phyloP scores from a whole-genome alignment of 2,329 filamentous ascomycete species.

The Penicillium sp. region DNA sequence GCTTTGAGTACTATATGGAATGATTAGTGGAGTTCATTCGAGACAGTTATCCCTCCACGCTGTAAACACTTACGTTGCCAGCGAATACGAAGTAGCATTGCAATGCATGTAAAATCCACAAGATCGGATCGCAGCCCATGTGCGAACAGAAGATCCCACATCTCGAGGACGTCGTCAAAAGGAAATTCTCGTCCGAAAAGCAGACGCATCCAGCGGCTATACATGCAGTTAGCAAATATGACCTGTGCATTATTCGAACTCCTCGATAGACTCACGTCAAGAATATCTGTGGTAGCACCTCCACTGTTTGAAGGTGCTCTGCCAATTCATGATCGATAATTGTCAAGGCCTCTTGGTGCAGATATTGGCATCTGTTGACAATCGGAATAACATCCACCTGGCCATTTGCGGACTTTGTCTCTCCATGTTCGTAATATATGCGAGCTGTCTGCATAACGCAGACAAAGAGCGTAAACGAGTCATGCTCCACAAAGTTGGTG shows the following conservation, averaged over 20 bases:
- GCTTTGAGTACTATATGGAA: constrained; percentile 68
- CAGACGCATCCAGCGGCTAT: constrained; percentile 86
- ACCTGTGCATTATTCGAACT: neutral
- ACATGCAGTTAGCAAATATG: constrained; percentile 13
- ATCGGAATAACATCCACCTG: constrained; percentile 66
- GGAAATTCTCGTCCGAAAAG: constrained; percentile 92
- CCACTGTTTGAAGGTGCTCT: constrained; percentile 75
- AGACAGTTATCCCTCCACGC: neutral
- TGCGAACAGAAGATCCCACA: constrained; percentile 92
- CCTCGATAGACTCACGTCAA: constrained; percentile 66
- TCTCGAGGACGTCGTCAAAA: constrained; percentile 76
- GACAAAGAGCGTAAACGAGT: constrained; percentile 83
- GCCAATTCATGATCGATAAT: constrained; percentile 82
- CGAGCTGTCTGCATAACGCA: constrained; percentile 86
- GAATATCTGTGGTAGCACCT: constrained; percentile 95
- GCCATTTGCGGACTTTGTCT: constrained; percentile 46
- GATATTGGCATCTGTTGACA: constrained; percentile 79
- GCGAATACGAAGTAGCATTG: constrained; percentile 88
- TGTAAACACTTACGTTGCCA: constrained; percentile 70
- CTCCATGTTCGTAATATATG: constrained; percentile 77
- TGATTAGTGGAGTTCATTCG: constrained; percentile 26
- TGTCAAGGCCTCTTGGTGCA: constrained; percentile 79
- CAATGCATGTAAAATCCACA: constrained; percentile 87
- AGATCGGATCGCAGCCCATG: constrained; percentile 78
- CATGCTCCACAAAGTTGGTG: constrained; percentile 77